Percentiles rank a stretch among this genome's conserved stretches.
Evolutionary conservation across 139 green algal species (phyloP).

Genomic region (Volvox africanus): DNA sequence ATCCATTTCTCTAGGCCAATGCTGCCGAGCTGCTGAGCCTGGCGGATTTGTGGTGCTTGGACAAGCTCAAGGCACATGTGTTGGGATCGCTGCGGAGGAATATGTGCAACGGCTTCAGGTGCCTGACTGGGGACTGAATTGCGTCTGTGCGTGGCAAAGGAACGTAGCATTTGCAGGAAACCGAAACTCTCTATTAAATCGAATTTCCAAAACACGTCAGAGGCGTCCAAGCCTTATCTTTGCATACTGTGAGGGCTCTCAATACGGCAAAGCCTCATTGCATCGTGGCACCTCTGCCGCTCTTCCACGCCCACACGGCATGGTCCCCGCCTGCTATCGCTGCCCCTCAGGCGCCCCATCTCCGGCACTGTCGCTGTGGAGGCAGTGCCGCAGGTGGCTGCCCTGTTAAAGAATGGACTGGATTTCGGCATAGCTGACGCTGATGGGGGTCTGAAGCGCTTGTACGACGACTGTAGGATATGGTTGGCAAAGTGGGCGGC

Average conservation of each 20-base stretch:
- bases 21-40: conserved; percentile 42
- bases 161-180: too few species aligned
- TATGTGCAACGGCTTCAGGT: conserved; percentile 35
- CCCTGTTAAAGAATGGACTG: background rate
- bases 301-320: too few species aligned
- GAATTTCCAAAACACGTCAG: too few species aligned
- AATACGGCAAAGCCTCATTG: too few species aligned
- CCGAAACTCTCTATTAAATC: too few species aligned
- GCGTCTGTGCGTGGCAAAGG: too few species aligned
- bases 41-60: conserved; percentile 32
- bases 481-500: conserved; percentile 40
- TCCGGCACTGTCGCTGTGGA: background rate
- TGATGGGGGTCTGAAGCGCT: conserved; percentile 6
- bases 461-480: conserved; percentile 23
- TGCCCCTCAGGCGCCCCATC: conserved; percentile 1
- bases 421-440: conserved; percentile 16
- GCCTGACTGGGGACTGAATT: background rate
- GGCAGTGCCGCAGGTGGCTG: conserved; percentile 16
- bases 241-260: too few species aligned
- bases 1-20: conserved; percentile 4
- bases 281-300: too few species aligned
- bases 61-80: background rate
- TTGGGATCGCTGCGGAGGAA: background rate
- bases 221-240: too few species aligned
- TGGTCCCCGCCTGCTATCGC: too few species aligned